These are phyloP conservation scores for Gaeumannomyces sp. DNA, from an alignment of 2,329 filamentous ascomycete species.

Conservation along the genomic window DNA sequence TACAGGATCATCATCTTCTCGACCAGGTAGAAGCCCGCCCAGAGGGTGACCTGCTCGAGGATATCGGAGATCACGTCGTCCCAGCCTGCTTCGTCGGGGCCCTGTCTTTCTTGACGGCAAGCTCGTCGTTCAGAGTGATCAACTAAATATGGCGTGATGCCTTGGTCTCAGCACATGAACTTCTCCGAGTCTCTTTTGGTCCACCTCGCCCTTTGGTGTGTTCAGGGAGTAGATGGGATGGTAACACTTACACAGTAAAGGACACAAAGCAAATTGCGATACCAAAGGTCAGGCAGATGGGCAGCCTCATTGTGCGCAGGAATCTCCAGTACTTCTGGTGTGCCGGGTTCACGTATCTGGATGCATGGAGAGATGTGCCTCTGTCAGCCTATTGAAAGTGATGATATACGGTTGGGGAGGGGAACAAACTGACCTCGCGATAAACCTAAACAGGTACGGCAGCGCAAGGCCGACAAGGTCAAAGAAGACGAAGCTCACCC, in stretches of 20 bases:
- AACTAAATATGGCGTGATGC: slow-evolving; percentile 10
- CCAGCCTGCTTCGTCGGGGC: slow-evolving; percentile 9
- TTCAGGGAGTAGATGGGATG: neutral
- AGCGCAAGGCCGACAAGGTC: slow-evolving; percentile 17
- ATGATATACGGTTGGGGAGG: neutral
- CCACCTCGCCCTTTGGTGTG: neutral
- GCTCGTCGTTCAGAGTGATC: slow-evolving; percentile 14
- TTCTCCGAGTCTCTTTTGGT: no score
- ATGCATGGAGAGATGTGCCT: neutral
- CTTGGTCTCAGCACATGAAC: neutral
- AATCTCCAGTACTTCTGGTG: slow-evolving; percentile 24
- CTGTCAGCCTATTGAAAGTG: neutral
- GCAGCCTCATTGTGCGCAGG: slow-evolving; percentile 19
- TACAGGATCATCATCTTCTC: slow-evolving; percentile 25
- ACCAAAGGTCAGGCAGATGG: slow-evolving; percentile 18
- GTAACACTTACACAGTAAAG: slow-evolving; percentile 14
- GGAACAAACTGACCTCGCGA: slow-evolving; percentile 17
- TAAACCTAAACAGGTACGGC: slow-evolving; percentile 21
- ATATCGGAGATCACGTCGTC: slow-evolving; percentile 16
- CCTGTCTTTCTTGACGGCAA: slow-evolving; percentile 16
- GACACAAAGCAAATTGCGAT: slow-evolving; percentile 13
- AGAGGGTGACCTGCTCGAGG: slow-evolving; percentile 19
- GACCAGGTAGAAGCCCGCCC: slow-evolving; percentile 22
- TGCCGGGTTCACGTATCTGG: slow-evolving; percentile 23
- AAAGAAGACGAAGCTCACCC: slow-evolving; percentile 17